Percentiles rank a stretch among this genome's conserved stretches.
phyloP scores from a whole-genome alignment of 257 asterid genomes.

The Scutellaria minor region DNA sequence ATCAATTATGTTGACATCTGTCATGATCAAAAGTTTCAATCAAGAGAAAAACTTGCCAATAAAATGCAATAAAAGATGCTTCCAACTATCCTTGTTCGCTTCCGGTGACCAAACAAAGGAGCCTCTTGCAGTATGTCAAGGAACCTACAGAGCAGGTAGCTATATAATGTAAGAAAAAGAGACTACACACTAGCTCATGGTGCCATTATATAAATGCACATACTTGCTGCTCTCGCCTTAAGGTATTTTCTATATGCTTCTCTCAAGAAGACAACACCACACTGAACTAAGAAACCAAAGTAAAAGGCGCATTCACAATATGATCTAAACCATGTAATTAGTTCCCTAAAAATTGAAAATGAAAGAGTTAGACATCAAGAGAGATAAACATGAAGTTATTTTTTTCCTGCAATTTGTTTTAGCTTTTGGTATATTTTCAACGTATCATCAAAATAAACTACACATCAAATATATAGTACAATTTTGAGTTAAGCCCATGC shows the following conservation, averaged over 20 bases:
- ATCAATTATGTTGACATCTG: conserved; percentile 25
- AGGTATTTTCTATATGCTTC: neutral
- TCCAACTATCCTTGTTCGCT: conserved; percentile 74
- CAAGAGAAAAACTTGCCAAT: conserved; percentile 67
- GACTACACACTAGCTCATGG: neutral
- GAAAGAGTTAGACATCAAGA: neutral
- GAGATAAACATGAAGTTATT: conserved; percentile 9
- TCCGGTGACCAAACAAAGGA: conserved; percentile 93
- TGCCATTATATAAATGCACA: conserved; percentile 8
- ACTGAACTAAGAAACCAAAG: conserved; percentile 11
- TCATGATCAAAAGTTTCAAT: conserved; percentile 5
- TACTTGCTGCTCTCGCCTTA: neutral
- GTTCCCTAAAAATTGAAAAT: too few relatives aligned
- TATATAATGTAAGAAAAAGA: conserved; percentile 30
- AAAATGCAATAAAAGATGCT: conserved; percentile 80
- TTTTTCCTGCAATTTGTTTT: neutral
- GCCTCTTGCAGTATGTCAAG: conserved; percentile 94
- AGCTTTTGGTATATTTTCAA: neutral
- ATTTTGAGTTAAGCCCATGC: neutral
- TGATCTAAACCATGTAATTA: too few relatives aligned
- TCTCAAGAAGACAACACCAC: conserved; percentile 12
- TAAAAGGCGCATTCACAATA: neutral
- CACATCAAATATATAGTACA: neutral
- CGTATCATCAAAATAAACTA: conserved; percentile 10
- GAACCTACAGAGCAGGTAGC: conserved; percentile 58